Evolutionary conservation across 495 filamentous ascomycete species (phyloP).

Genomic region (Alectoria sarmentosa): DNA sequence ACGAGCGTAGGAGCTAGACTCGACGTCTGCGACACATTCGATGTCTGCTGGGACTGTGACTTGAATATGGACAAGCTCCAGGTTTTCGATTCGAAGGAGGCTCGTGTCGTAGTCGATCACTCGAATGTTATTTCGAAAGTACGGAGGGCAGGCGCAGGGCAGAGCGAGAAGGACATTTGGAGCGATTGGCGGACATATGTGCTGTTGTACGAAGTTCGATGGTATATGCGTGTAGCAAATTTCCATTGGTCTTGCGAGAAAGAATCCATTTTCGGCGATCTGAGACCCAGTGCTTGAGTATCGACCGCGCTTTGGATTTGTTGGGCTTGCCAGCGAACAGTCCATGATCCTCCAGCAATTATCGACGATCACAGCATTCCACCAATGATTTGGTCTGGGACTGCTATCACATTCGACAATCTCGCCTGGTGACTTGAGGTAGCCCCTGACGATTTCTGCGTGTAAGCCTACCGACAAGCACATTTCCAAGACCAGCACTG

Average conservation of each 20-base stretch:
- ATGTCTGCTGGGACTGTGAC: conserved; percentile 81
- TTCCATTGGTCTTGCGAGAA: conserved; percentile 77
- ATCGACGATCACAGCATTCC: conserved; percentile 93
- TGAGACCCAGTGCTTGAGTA: conserved; percentile 67
- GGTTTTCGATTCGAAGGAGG: conserved; percentile 72
- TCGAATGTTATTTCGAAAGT: conserved; percentile 70
- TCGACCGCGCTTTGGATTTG: conserved; percentile 67
- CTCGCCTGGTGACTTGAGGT: conserved; percentile 86
- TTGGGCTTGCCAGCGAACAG: conserved; percentile 83
- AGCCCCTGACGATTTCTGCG: conserved; percentile 76
- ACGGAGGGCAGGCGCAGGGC: conserved; percentile 77
- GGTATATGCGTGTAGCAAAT: conserved; percentile 94
- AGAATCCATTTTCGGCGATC: conserved; percentile 81
- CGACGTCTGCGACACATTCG: conserved; percentile 90
- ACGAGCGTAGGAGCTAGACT: conserved; percentile 67
- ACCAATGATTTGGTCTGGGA: conserved; percentile 89
- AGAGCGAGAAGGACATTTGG: conserved; percentile 78
- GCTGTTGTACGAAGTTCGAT: conserved; percentile 75
- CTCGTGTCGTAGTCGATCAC: conserved; percentile 91
- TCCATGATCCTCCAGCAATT: conserved; percentile 97
- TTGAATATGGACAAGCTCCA: conserved; percentile 87
- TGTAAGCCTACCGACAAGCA: conserved; percentile 83
- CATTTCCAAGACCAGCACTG: conserved; percentile 85
- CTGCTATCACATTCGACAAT: conserved; percentile 63
- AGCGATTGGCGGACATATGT: conserved; percentile 81